Evolutionary conservation across 2,329 filamentous ascomycete genomes (phyloP).

Genomic region (Torrubiella hemipterigena): DNA sequence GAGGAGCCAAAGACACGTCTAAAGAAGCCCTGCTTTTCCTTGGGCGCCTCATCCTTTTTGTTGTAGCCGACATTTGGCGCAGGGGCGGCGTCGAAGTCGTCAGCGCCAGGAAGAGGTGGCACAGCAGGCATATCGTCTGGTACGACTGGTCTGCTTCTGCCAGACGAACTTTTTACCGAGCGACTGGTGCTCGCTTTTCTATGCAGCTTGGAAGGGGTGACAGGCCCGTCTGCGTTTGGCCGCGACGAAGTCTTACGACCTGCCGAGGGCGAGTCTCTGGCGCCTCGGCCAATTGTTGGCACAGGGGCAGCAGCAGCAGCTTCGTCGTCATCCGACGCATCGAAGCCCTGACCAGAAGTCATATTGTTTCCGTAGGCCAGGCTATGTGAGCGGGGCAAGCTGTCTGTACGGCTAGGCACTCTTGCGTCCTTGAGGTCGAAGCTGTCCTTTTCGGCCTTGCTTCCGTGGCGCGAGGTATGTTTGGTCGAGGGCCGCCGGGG

Average conservation of each 20-base stretch:
- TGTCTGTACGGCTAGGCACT: too few relatives aligned
- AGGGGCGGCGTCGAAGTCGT: constrained; percentile 40
- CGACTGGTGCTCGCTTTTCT: constrained; percentile 44
- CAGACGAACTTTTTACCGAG: constrained; percentile 39
- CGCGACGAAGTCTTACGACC: constrained; percentile 26
- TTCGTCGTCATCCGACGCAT: constrained; percentile 31
- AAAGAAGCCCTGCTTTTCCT: constrained; percentile 80
- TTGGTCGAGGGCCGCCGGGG: too few relatives aligned
- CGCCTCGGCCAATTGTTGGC: constrained; percentile 71
- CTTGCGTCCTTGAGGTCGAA: too few relatives aligned
- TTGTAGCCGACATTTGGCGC: constrained; percentile 47
- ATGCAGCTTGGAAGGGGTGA: constrained; percentile 28
- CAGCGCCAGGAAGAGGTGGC: constrained; percentile 9
- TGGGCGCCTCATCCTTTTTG: constrained; percentile 43
- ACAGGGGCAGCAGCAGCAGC: constrained; percentile 76
- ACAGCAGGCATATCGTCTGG: not conserved
- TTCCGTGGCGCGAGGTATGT: too few relatives aligned
- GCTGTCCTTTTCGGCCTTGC: too few relatives aligned
- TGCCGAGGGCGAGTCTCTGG: constrained; percentile 38
- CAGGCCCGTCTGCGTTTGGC: constrained; percentile 25
- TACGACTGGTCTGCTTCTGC: not conserved
- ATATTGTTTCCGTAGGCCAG: too few relatives aligned
- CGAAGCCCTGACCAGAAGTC: too few relatives aligned
- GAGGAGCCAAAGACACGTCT: constrained; percentile 76
- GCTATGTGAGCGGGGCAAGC: too few relatives aligned